Evolutionary conservation across 2,329 filamentous ascomycete genomes (phyloP), one percentile per base, ranked within the genome.

Genomic region (Fusarium agapanthi): DNA sequence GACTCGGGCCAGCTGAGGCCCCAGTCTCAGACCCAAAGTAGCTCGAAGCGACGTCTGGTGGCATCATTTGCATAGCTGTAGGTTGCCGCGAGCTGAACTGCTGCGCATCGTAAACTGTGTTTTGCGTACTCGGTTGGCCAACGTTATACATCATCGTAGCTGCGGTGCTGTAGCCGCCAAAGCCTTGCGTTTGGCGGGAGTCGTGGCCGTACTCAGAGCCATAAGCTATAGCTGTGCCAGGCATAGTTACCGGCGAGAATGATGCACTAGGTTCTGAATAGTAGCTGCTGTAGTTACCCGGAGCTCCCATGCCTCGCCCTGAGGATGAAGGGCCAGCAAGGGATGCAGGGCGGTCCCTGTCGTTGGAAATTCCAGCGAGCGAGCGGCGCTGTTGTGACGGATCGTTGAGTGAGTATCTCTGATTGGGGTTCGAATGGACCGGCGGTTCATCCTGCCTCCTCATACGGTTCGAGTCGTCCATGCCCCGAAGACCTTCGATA

Each of bases 121-220:
- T 86, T 83, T 89, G 88, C 72, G 86, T 84, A 69, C 84, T 85
- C 78, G 90, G 85, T 80, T 91, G 90, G 79, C 88, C 85, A 78
- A 95, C 92, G 84, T 91, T 91, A 86, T 97, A 97, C 88, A 96
- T 91, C 85, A 95, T 90, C 72, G 89, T 89, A 61, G 89, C 84
- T 41, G 75, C 71, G 60, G 90, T 83, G 77, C 85, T 90, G 85
- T 88, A 92, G 81, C 84, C 85, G 78, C 84, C 82, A 77, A 89
- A 91, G 74, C 81, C 81, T 76, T 87, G 87, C 70, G 86, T 86
- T 72, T 87, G 87, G 71, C 88, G 86, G 74, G 88, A 86, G 69
- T 91, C 89, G 74, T 90, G 88, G 67, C 86, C 85, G 81, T 93
- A 94, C 76, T 91, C 90, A 50, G 89, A 84, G 77, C 88, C 88